Base-by-base conservation (phyloP, 2,329 filamentous ascomycete species). In the Clonostachys solani region DNA sequence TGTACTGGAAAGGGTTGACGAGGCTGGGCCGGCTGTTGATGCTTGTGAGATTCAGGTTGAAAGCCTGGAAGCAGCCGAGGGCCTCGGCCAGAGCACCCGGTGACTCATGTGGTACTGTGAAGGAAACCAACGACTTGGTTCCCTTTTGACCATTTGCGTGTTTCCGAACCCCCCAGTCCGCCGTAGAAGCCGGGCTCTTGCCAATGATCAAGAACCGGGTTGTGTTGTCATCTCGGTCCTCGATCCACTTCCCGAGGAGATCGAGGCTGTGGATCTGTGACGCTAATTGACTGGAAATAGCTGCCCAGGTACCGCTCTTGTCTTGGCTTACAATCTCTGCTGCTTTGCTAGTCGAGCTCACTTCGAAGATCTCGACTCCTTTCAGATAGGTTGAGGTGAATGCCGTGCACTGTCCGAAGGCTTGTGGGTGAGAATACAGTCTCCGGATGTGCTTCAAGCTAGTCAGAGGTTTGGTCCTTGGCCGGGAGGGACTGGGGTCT, bases 371-470 rank as follows among this genome's bases (percentile, higher is more conserved):
- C 69, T 95, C 89, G n/a, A 86, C 75, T 41, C 81, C 81, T 55
- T 83, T 84, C 51, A 96, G 79, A 57, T 88, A 74, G 29, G 75
- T 72, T 9, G 77, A 73, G 23, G 96, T 78, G 66, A 96, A 96
- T 9, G 62, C 66, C 41, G 84, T 83, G 67, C 92, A 96, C 69
- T 99, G 94, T 23, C 91, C 91, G 75, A 94, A 96, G 29, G 91
- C 94, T 68, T 99, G 94, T 10, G 92, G 92, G 67, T 99, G 94
- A 19, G 89, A 94, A 71, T 96, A 95, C 38, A 99, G 68, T 59
- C 86, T 85, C 56, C 77, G 80, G 58, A 97, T 78, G 56, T 86
- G 75, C 47, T 70, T 66, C 51, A 92, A 66, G 52, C 71, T 68
- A 45, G 62, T 57, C 37, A 77, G 56, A 4, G 83, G 81, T 52